phyloP scores from a whole-genome alignment of 768 basidiomycete species.

The Solioccasus polychromus region DNA sequence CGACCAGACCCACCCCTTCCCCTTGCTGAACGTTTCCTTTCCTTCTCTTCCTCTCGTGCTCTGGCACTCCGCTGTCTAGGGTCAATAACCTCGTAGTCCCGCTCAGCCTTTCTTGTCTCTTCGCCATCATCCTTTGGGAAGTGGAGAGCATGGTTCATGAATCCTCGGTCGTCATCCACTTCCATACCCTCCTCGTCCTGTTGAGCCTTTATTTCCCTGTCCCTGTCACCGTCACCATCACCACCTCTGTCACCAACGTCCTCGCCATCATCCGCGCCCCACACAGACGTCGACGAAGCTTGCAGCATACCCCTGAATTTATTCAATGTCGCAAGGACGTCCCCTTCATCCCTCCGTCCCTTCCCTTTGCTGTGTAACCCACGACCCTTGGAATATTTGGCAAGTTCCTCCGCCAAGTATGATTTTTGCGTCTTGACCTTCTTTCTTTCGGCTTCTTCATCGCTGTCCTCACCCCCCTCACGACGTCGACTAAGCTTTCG shows the following conservation, averaged over 20 bases:
- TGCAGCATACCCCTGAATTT: conserved; percentile 73
- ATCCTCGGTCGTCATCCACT: conserved; percentile 74
- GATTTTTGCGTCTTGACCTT: conserved; percentile 64
- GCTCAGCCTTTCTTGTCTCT: conserved; percentile 71
- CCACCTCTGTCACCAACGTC: conserved; percentile 17
- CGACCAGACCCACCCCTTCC: conserved; percentile 20
- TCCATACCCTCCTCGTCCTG: conserved; percentile 60
- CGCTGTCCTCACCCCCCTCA: conserved; percentile 57
- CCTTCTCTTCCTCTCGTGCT: conserved; percentile 76
- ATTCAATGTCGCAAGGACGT: conserved; percentile 64
- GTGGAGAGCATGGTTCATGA: conserved; percentile 66
- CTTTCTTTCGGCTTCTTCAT: conserved; percentile 52
- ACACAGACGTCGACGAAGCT: conserved; percentile 31
- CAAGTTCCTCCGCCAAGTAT: conserved; percentile 75
- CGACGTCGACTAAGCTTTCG: conserved; percentile 68
- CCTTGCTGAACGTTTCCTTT: conserved; percentile 46
- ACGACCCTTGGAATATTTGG: conserved; percentile 71
- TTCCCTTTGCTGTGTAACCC: conserved; percentile 57
- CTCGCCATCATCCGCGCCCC: conserved; percentile 24
- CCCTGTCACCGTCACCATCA: conserved; percentile 6
- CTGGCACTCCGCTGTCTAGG: conserved; percentile 68
- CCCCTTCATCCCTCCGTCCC: conserved; percentile 66
- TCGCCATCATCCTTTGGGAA: conserved; percentile 81
- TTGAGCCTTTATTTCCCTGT: conserved; percentile 15
- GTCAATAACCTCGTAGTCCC: conserved; percentile 90